These are phyloP conservation scores for Neofusicoccum cordaticola DNA, from an alignment of 2,329 filamentous ascomycete genomes.

Conservation along the genomic window DNA sequence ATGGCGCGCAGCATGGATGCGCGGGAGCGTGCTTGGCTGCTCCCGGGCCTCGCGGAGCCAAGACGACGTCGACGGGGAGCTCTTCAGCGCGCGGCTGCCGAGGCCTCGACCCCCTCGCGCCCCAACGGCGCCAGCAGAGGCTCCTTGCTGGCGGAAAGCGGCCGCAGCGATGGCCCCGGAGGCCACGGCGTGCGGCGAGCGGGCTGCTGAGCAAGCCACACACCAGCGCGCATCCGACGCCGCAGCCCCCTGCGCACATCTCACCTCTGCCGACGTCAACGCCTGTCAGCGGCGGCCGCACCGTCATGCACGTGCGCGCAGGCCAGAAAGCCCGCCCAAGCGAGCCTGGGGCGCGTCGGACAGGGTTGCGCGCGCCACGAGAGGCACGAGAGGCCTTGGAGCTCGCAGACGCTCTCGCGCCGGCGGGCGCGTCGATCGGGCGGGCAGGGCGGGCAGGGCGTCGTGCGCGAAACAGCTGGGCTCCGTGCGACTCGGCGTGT, in stretches of 20 bases:
- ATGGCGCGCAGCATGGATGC: background rate
- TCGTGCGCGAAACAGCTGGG: conserved; percentile 10
- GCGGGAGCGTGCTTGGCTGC: conserved; percentile 1
- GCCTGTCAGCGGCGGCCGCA: conserved; percentile 9
- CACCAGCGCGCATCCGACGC: background rate
- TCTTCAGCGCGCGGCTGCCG: background rate
- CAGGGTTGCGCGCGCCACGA: conserved; percentile 9
- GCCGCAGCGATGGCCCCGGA: conserved; percentile 2
- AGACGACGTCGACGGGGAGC: background rate
- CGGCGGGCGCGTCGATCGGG: background rate
- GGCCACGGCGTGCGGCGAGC: background rate
- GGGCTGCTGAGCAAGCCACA: background rate
- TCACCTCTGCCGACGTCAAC: conserved; percentile 12
- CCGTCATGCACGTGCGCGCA: conserved; percentile 13
- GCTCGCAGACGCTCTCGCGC: background rate
- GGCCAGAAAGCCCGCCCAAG: background rate
- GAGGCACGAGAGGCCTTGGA: background rate
- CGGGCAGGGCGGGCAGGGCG: conserved; percentile 2
- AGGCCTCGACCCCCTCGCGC: background rate
- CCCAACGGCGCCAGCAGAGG: background rate
- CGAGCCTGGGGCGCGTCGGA: conserved; percentile 10
- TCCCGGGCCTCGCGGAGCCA: background rate
- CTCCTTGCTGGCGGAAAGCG: background rate
- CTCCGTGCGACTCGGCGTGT: background rate
- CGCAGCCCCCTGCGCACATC: conserved; percentile 2